Conservation (phyloP, 2,329 filamentous ascomycete species). For the Aspergillus eucalypticola region DNA sequence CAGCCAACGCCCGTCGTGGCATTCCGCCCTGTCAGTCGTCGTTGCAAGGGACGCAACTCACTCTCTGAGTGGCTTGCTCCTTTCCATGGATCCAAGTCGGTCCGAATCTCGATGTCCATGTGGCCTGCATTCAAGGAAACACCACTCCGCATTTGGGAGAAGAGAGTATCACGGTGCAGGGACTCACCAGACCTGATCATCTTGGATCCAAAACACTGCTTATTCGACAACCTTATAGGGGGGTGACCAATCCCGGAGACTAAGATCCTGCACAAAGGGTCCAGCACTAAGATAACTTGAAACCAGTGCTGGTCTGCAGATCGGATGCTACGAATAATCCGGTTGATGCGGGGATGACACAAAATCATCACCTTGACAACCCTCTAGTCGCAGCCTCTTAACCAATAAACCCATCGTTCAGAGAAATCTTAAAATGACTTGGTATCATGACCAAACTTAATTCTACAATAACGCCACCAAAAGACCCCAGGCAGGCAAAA, state of each 20-base stretch:
- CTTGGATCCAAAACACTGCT: constrained; percentile 8
- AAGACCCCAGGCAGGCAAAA: neutral
- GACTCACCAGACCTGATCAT: constrained; percentile 23
- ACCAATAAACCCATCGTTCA: neutral
- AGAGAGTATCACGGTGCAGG: neutral
- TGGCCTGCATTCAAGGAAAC: neutral
- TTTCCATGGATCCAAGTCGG: neutral
- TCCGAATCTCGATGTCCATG: constrained; percentile 6
- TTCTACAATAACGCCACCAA: neutral
- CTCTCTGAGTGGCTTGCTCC: neutral
- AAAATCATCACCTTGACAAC: neutral
- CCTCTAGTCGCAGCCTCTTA: neutral
- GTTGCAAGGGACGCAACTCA: neutral
- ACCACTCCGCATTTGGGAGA: neutral
- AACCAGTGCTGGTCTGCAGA: neutral
- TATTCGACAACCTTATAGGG: neutral
- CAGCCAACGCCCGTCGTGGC: neutral
- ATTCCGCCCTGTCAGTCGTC: neutral
- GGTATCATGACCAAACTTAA: constrained; percentile 13
- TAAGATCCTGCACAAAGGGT: neutral
- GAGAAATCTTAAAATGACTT: constrained; percentile 6
- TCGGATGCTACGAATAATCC: neutral
- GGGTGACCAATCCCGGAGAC: constrained; percentile 9
- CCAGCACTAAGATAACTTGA: neutral
- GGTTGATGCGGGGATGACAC: constrained; percentile 1